phyloP scores from a whole-genome alignment of 106 monocot species.

The Xerophyta viscosa region DNA sequence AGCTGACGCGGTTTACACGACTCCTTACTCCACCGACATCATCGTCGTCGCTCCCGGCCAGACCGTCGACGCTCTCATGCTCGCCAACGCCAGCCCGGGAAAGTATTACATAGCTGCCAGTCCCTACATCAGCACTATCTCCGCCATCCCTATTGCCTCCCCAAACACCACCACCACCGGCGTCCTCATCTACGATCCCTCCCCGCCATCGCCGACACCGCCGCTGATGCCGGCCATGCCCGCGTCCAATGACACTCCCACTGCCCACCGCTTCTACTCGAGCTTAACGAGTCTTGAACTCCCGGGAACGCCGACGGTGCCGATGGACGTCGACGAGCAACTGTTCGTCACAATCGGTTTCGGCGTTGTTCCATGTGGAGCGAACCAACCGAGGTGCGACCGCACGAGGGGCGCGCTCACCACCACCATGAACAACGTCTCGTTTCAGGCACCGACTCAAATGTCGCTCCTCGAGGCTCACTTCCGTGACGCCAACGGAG shows the following conservation, averaged over 20 bases:
- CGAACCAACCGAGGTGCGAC: slow-evolving; percentile 21
- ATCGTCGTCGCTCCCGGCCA: slow-evolving; percentile 68
- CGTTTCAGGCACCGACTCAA: slow-evolving; percentile 38
- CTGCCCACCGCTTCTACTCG: slow-evolving; percentile 60
- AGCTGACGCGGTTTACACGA: slow-evolving; percentile 62
- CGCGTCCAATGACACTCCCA: slow-evolving; percentile 38
- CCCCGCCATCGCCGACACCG: not conserved
- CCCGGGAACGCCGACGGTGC: slow-evolving; percentile 27
- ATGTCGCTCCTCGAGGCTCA: slow-evolving; percentile 54
- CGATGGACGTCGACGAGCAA: slow-evolving; percentile 36
- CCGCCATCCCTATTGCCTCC: slow-evolving; percentile 6
- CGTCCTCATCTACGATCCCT: slow-evolving; percentile 30
- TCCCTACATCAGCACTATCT: slow-evolving; percentile 27
- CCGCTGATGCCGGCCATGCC: slow-evolving; percentile 54
- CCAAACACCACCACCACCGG: slow-evolving; percentile 53
- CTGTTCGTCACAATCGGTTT: slow-evolving; percentile 71
- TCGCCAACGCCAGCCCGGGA: slow-evolving; percentile 40
- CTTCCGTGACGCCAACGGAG: slow-evolving; percentile 13
- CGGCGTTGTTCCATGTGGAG: slow-evolving; percentile 26
- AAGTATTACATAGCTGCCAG: slow-evolving; percentile 59
- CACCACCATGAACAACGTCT: slow-evolving; percentile 68
- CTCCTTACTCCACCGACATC: slow-evolving; percentile 54
- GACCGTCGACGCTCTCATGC: slow-evolving; percentile 65
- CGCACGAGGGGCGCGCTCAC: slow-evolving; percentile 6
- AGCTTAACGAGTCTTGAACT: slow-evolving; percentile 22